These are phyloP conservation scores for Podospora comata DNA, from an alignment of 495 filamentous ascomycete species.

Conservation along the genomic window DNA sequence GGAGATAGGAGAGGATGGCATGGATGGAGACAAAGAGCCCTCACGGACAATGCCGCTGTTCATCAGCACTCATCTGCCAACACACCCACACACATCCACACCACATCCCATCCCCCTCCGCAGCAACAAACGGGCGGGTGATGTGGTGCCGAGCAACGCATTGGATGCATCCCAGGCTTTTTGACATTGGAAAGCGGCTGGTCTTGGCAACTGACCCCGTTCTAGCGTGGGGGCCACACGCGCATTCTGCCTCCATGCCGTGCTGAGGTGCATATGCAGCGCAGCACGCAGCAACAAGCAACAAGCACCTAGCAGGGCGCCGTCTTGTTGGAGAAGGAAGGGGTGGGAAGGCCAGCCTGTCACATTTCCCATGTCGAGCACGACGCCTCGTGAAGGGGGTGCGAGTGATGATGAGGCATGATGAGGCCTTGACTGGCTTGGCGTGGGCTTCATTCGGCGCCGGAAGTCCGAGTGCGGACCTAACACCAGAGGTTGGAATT, in stretches of 20 bases:
- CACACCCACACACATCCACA: not conserved
- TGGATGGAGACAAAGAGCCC: not conserved
- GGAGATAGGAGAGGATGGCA: not conserved
- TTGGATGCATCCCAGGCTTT: conserved; percentile 11
- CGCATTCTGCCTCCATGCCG: not conserved
- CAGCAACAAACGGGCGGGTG: conserved; percentile 7
- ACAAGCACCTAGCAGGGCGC: not conserved
- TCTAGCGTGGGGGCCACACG: conserved; percentile 3
- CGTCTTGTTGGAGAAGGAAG: not conserved
- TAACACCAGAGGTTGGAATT: not conserved
- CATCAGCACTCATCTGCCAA: not conserved
- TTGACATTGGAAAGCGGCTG: conserved; percentile 5
- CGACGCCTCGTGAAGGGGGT: not conserved
- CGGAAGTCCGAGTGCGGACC: conserved; percentile 13
- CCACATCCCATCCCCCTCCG: not conserved
- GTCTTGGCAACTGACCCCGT: conserved; percentile 15
- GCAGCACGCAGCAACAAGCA: not conserved
- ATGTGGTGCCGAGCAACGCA: conserved; percentile 11
- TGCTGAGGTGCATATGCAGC: not conserved
- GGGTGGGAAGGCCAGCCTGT: not conserved
- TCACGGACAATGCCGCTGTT: not conserved
- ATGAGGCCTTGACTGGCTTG: not conserved
- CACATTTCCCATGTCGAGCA: conserved; percentile 5
- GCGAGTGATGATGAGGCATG: not conserved
- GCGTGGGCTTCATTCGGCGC: not conserved